Base-by-base conservation (phyloP, 2,329 filamentous ascomycete genomes). In the Fusarium piperis region DNA sequence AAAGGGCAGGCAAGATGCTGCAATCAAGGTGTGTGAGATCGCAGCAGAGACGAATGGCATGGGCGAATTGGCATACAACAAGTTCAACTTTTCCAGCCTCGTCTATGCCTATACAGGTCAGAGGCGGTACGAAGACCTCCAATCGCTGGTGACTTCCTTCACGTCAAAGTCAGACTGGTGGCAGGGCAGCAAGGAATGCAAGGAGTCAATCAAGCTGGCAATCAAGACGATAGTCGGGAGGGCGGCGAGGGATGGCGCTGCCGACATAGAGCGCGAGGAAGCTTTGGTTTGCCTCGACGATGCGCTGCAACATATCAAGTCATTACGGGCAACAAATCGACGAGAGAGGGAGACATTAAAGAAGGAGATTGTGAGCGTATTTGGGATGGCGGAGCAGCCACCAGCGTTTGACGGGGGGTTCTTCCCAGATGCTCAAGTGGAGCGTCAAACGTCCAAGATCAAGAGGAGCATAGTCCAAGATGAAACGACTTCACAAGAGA, bases 41-140 rank as follows among this genome's bases (percentile, higher is more conserved):
- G 81, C 81, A 5, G 81, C 81, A 18, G 69, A 76, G 11, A 74
- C 79, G 63, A 82, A 83, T 53, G 82, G 82, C 38, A 68, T 76
- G 20, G 79, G 80, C 13, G 74, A 81, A 39, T 67, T 81, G 30
- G 74, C 79, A 38, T 84, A 82, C 72, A 81, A 73, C 68, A 74
- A 79, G 51, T 77, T 77, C 72, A 83, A 82, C 66, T 84, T 84
- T 72, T 65, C 78, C 32, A 81, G 78, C 39, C 76, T 84, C 18
- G 65, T 84, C 26, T 78, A 77, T 59, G 73, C 78, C 6, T 81
- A 81, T 68, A 80, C 78, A 1, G 78, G 77, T 2, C 73, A 76
- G 39, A 73, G 68, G n/a, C 73, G 67, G 8, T 83, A 83, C 59
- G 60, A 69, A 9, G 75, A 76, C 16, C 68, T 83, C 20, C 65